Percentiles rank a stretch among this genome's conserved stretches.
These are phyloP conservation scores for Aspergillus sp. DNA, from an alignment of 2,329 filamentous ascomycete genomes.

Conservation along the genomic window DNA sequence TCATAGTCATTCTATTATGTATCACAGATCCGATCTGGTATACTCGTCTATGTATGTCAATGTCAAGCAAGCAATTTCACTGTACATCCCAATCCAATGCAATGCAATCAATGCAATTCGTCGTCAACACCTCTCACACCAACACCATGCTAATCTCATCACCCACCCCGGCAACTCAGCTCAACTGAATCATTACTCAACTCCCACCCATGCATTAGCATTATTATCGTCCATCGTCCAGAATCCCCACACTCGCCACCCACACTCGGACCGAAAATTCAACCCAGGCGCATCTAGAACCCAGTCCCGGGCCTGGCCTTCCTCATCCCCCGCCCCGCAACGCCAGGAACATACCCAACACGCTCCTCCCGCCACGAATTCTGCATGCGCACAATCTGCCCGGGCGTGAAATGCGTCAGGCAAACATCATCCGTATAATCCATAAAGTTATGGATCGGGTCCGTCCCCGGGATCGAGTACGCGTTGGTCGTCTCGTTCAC, in stretches of 20 bases:
- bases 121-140: neutral
- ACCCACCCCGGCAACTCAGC: neutral
- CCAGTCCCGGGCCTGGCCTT: neutral
- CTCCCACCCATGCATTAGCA: neutral
- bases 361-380: slow-evolving; percentile 7
- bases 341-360: neutral
- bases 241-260: no score
- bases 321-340: neutral
- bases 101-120: neutral
- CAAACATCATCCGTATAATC: slow-evolving; percentile 14
- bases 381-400: slow-evolving; percentile 14
- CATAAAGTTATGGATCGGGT: slow-evolving; percentile 19
- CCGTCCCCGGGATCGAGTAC: neutral
- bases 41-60: neutral
- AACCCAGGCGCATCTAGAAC: neutral
- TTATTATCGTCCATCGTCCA: neutral
- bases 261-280: no score
- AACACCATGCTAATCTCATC: no score
- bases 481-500: neutral
- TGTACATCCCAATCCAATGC: neutral
- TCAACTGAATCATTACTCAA: neutral
- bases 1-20: neutral
- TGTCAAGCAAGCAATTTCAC: neutral
- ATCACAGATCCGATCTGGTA: neutral
- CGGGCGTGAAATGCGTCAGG: slow-evolving; percentile 7